These are phyloP conservation scores for Trichoderma asperelloides DNA, from an alignment of 495 filamentous ascomycete genomes.

Conservation along the genomic window DNA sequence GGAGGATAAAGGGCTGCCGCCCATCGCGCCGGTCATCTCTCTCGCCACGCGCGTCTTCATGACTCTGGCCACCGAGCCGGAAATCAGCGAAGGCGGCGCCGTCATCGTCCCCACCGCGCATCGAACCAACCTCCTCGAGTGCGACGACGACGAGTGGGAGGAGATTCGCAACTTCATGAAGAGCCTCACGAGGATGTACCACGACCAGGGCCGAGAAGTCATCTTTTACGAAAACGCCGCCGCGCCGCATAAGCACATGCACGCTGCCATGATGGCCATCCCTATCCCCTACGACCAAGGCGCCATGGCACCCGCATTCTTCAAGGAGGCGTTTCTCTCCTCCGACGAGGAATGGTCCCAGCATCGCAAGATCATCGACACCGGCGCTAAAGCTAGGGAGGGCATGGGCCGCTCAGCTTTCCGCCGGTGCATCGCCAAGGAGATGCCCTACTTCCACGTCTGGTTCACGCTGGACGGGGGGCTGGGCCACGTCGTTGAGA, in stretches of 20 bases:
- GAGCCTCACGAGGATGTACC: slow-evolving; percentile 83
- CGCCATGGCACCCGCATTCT: slow-evolving; percentile 87
- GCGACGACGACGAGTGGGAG: slow-evolving; percentile 99
- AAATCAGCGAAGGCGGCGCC: slow-evolving; percentile 73
- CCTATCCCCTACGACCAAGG: slow-evolving; percentile 82
- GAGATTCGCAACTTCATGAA: slow-evolving; percentile 99
- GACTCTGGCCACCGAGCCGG: slow-evolving; percentile 83
- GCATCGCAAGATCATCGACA: slow-evolving; percentile 90
- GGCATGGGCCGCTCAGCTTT: slow-evolving; percentile 77
- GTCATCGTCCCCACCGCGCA: slow-evolving; percentile 87
- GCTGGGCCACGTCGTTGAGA: slow-evolving; percentile 86
- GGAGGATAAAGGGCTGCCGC: slow-evolving; percentile 74
- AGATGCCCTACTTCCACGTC: slow-evolving; percentile 98
- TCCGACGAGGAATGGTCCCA: slow-evolving; percentile 90
- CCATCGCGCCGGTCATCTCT: slow-evolving; percentile 83
- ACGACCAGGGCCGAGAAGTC: slow-evolving; percentile 80
- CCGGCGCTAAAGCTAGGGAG: slow-evolving; percentile 54
- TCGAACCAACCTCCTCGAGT: slow-evolving; percentile 82
- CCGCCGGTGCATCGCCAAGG: slow-evolving; percentile 73
- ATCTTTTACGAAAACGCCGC: slow-evolving; percentile 98
- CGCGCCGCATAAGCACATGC: slow-evolving; percentile 62
- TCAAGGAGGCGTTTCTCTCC: slow-evolving; percentile 85
- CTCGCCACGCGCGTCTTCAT: slow-evolving; percentile 81
- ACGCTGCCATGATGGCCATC: slow-evolving; percentile 79
- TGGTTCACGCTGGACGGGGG: slow-evolving; percentile 94